A percentile compares a stretch with the other conserved stretches of the same genome.
Evolutionary conservation across 306 rosid species (phyloP).

Genomic region (Vigna hirtella): DNA sequence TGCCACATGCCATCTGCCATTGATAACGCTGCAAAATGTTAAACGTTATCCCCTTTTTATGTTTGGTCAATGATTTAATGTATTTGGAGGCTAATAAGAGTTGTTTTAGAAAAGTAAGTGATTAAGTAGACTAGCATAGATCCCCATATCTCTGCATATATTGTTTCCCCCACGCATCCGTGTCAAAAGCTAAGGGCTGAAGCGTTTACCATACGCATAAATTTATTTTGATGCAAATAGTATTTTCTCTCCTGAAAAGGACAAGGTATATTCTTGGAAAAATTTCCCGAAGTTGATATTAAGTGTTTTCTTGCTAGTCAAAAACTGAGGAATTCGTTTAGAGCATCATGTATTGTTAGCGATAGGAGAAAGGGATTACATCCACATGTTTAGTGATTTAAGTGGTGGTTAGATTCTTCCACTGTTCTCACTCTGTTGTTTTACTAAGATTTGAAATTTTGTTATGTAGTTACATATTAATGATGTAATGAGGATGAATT

Average conservation of each 20-base stretch:
- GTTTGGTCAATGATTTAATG: too few relatives aligned
- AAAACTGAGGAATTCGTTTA: neutral
- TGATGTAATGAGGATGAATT: slow-evolving; percentile 24
- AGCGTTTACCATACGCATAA: neutral
- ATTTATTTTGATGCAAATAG: neutral
- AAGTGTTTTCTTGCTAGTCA: neutral
- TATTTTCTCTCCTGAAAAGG: neutral
- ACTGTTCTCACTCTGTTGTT: neutral
- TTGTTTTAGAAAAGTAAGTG: too few relatives aligned
- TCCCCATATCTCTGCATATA: neutral
- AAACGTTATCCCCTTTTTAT: too few relatives aligned
- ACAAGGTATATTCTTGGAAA: neutral
- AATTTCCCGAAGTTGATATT: too few relatives aligned
- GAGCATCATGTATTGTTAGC: neutral
- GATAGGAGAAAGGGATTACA: neutral
- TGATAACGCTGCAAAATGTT: too few relatives aligned
- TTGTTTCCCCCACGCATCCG: neutral
- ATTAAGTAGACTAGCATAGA: too few relatives aligned
- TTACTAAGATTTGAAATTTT: neutral
- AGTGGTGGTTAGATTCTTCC: slow-evolving; percentile 28
- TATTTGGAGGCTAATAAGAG: too few relatives aligned
- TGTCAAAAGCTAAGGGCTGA: neutral
- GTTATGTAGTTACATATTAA: neutral
- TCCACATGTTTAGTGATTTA: slow-evolving; percentile 17
- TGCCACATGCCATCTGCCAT: too few relatives aligned